Percentiles rank a stretch among this genome's conserved stretches.
These are phyloP conservation scores for Hyaloscypha bicolor DNA, from an alignment of 495 filamentous ascomycete genomes.

Conservation along the genomic window DNA sequence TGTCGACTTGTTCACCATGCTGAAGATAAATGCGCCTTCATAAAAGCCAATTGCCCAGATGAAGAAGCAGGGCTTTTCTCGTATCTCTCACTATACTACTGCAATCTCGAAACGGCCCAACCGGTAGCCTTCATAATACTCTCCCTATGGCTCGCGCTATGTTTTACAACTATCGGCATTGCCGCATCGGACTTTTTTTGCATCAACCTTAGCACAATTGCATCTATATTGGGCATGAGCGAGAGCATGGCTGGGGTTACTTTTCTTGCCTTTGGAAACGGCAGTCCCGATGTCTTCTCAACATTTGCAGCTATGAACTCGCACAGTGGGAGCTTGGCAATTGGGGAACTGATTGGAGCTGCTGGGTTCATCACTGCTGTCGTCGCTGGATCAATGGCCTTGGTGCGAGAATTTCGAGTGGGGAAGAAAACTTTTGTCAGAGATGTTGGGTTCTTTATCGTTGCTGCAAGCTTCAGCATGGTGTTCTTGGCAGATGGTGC, in stretches of 20 bases:
- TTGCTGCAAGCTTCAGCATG: conserved; percentile 87
- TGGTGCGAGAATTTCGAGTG: conserved; percentile 91
- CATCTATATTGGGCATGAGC: conserved; percentile 84
- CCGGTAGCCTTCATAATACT: conserved; percentile 78
- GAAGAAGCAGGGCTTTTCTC: conserved; percentile 89
- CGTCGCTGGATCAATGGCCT: conserved; percentile 96
- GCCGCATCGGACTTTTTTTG: conserved; percentile 98
- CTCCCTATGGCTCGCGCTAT: conserved; percentile 79
- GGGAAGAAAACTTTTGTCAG: conserved; percentile 85
- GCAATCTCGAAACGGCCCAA: conserved; percentile 67
- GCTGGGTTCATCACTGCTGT: conserved; percentile 97
- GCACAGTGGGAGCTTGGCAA: conserved; percentile 91
- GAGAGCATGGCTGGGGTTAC: conserved; percentile 97
- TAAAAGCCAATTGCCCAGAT: conserved; percentile 78
- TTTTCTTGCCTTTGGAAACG: conserved; percentile 96
- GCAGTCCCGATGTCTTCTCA: conserved; percentile 98
- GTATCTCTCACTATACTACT: conserved; percentile 93
- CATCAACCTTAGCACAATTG: conserved; percentile 91
- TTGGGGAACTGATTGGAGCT: conserved; percentile 94
- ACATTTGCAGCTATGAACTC: conserved; percentile 98
- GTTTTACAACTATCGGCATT: conserved; percentile 98
- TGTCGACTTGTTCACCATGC: conserved; percentile 81
- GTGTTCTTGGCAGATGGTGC: conserved; percentile 82
- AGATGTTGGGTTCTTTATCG: conserved; percentile 92
- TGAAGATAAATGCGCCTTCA: conserved; percentile 74